phyloP scores from a whole-genome alignment of 345 rosid species.

The Pistacia atlantica region DNA sequence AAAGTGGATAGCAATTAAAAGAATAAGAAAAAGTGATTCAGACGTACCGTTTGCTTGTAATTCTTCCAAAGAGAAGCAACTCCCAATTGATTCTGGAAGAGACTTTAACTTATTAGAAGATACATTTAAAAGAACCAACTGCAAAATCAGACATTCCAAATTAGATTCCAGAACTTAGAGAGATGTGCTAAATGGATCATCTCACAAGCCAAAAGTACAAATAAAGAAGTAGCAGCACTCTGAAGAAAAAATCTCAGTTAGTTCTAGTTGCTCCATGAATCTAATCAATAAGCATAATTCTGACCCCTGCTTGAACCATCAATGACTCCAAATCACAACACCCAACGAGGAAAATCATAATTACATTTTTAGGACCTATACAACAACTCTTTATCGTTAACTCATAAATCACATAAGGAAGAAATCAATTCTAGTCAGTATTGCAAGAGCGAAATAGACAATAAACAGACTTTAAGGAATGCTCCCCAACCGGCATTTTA shows the following conservation, averaged over 20 bases:
- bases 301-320: neutral
- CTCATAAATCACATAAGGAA: neutral
- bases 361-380: neutral
- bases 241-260: neutral
- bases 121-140: constrained; percentile 84
- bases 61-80: constrained; percentile 94
- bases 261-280: neutral
- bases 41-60: constrained; percentile 81
- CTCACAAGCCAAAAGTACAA: neutral
- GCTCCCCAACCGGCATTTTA: neutral
- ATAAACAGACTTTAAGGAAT: neutral
- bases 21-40: neutral
- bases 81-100: constrained; percentile 96
- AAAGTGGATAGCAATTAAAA: neutral
- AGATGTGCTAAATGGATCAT: constrained; percentile 9
- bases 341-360: neutral
- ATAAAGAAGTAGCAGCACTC: neutral
- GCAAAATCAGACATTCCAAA: constrained; percentile 39
- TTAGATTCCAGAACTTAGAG: constrained; percentile 16
- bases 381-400: neutral
- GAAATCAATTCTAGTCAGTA: neutral
- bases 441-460: neutral
- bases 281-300: neutral
- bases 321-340: neutral
- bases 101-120: constrained; percentile 84